phyloP scores from a whole-genome alignment of 2,329 filamentous ascomycete genomes.

The Metarhizium guizhouense region DNA sequence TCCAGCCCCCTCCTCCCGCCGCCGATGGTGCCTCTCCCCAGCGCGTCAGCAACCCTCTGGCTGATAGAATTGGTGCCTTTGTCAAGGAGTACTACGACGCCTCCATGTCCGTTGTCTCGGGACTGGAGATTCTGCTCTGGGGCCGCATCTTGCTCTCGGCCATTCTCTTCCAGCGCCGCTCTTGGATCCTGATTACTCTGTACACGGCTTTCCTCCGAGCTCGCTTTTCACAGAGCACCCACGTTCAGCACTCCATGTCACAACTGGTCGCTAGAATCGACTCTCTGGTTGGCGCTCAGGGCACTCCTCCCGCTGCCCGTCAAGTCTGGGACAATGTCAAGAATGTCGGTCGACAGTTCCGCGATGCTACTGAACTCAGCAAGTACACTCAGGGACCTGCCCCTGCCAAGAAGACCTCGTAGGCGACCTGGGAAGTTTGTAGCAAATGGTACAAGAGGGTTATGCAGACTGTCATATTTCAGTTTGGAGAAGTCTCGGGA shows the following conservation, averaged over 20 bases:
- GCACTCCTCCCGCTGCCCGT: slow-evolving; percentile 69
- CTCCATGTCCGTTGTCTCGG: slow-evolving; percentile 88
- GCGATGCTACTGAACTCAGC: slow-evolving; percentile 69
- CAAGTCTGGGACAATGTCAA: slow-evolving; percentile 78
- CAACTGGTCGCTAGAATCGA: slow-evolving; percentile 69
- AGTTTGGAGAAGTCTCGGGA: neutral
- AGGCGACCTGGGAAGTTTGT: slow-evolving; percentile 10
- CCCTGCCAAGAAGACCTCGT: slow-evolving; percentile 39
- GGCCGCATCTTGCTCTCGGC: slow-evolving; percentile 72
- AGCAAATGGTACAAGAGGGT: neutral
- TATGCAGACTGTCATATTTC: neutral
- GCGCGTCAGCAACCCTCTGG: slow-evolving; percentile 47
- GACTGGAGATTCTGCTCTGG: slow-evolving; percentile 83
- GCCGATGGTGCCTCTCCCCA: slow-evolving; percentile 50
- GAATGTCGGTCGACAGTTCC: slow-evolving; percentile 60
- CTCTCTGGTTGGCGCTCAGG: slow-evolving; percentile 75
- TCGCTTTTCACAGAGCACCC: slow-evolving; percentile 79
- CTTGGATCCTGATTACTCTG: slow-evolving; percentile 76
- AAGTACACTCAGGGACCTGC: slow-evolving; percentile 57
- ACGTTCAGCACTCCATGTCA: slow-evolving; percentile 77
- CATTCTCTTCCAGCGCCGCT: slow-evolving; percentile 79
- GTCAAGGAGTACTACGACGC: slow-evolving; percentile 97
- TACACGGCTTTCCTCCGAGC: slow-evolving; percentile 93
- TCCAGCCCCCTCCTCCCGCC: slow-evolving; percentile 58
- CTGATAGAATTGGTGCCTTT: slow-evolving; percentile 81